Conservation (phyloP, 345 rosid genomes). For the Lenwebbia sp. region DNA sequence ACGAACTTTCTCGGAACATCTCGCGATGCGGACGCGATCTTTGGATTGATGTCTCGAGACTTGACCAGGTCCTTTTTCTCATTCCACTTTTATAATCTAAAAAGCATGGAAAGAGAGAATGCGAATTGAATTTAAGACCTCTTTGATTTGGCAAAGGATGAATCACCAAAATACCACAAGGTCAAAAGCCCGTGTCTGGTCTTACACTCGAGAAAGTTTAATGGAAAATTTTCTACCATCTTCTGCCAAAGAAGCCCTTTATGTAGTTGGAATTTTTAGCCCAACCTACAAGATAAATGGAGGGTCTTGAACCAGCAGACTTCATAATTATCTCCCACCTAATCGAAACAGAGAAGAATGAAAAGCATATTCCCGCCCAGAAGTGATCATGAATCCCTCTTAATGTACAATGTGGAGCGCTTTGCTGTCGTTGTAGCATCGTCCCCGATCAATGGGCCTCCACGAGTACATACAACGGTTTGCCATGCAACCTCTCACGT, state of each 20-base stretch:
- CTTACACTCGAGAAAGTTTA: not conserved
- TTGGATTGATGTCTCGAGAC: not conserved
- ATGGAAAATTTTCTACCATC: not conserved
- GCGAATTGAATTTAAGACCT: not conserved
- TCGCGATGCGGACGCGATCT: not conserved
- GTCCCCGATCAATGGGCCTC: conserved; percentile 34
- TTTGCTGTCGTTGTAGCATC: not conserved
- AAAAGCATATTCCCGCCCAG: not conserved
- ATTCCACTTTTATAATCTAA: not conserved
- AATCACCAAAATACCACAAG: not conserved
- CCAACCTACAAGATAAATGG: not conserved
- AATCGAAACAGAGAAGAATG: not conserved
- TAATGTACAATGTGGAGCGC: not conserved
- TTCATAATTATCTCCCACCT: not conserved
- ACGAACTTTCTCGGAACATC: not conserved
- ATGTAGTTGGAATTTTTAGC: not conserved
- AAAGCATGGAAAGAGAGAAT: not conserved
- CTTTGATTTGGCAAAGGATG: not conserved
- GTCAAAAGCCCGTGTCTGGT: not conserved
- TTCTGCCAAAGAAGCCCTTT: not conserved
- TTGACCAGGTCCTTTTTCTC: not conserved
- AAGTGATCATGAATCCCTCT: not conserved
- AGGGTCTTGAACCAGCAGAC: not conserved
- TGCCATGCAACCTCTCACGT: conserved; percentile 45
- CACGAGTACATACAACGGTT: conserved; percentile 50